Percentiles rank a stretch among this genome's conserved stretches.
Conservation (phyloP, 2,329 filamentous ascomycete genomes). For the Chalaropsis thielavioides region DNA sequence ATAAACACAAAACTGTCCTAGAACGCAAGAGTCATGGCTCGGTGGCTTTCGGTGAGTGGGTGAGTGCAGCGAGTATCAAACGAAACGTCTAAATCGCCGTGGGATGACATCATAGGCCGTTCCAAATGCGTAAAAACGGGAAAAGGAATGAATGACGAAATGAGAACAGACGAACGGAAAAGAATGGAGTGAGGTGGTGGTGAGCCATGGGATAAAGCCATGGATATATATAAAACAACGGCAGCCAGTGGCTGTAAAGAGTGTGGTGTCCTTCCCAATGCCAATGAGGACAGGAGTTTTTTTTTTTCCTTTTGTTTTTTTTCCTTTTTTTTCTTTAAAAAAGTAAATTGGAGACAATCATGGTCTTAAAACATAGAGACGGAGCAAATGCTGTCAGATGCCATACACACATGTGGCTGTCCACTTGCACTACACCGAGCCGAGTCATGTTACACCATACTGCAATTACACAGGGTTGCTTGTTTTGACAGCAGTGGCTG, state of each 20-base stretch:
- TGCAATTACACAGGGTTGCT: conserved; percentile 5
- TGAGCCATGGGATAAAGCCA: neutral
- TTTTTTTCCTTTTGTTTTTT: neutral
- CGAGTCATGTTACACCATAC: neutral
- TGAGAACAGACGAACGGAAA: neutral
- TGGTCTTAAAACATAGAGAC: neutral
- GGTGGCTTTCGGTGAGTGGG: neutral
- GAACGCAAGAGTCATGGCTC: neutral
- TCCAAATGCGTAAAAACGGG: neutral
- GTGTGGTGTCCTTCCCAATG: neutral
- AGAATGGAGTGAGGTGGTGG: neutral
- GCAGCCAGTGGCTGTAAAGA: neutral
- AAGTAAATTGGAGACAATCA: neutral
- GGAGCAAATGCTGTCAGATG: neutral
- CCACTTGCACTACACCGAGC: neutral
- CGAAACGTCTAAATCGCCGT: neutral
- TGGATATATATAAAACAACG: neutral
- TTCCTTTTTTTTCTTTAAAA: neutral
- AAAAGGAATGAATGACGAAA: neutral
- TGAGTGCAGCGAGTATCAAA: neutral
- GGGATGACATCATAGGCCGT: neutral
- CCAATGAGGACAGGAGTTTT: neutral
- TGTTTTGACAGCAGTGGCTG: neutral
- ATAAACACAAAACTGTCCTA: neutral
- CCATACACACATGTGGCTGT: neutral